A percentile compares a stretch with the other conserved stretches of the same genome.
Conservation (phyloP, 2,329 filamentous ascomycete species). For the Alternaria novae-zelandiae region DNA sequence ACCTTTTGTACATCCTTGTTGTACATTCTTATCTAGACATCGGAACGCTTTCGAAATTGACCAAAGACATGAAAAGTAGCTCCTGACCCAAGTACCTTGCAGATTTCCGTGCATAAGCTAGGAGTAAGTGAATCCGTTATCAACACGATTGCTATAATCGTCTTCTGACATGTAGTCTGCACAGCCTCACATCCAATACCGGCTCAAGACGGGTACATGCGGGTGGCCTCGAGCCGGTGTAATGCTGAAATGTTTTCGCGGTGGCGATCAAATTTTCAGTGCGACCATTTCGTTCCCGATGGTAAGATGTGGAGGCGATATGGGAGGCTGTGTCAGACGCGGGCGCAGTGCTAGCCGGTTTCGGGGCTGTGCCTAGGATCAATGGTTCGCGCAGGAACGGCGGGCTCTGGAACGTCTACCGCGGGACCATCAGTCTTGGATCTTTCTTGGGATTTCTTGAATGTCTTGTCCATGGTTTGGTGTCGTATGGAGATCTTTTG, state of each 20-base stretch:
- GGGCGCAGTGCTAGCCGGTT: slow-evolving; percentile 2
- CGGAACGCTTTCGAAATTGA: not conserved
- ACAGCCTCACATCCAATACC: not conserved
- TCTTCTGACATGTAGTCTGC: not conserved
- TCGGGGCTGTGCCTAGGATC: not conserved
- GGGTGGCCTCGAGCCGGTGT: not conserved
- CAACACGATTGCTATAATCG: not conserved
- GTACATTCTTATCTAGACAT: not conserved
- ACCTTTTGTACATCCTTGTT: not conserved
- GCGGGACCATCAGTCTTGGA: not conserved
- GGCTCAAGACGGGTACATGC: not conserved
- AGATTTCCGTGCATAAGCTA: not conserved
- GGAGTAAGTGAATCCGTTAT: not conserved
- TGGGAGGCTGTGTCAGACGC: slow-evolving; percentile 16
- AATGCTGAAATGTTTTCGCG: not conserved
- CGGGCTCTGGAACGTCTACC: not conserved
- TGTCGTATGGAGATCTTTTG: not conserved
- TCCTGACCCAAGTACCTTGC: not conserved
- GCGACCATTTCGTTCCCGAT: not conserved
- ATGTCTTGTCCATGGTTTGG: not conserved
- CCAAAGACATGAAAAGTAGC: not conserved
- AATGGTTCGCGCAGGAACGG: not conserved
- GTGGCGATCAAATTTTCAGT: not conserved
- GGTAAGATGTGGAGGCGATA: slow-evolving; percentile 1
- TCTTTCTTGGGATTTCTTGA: not conserved